phyloP scores from a whole-genome alignment of 2,329 filamentous ascomycete species.

The Cladosporium sp. region DNA sequence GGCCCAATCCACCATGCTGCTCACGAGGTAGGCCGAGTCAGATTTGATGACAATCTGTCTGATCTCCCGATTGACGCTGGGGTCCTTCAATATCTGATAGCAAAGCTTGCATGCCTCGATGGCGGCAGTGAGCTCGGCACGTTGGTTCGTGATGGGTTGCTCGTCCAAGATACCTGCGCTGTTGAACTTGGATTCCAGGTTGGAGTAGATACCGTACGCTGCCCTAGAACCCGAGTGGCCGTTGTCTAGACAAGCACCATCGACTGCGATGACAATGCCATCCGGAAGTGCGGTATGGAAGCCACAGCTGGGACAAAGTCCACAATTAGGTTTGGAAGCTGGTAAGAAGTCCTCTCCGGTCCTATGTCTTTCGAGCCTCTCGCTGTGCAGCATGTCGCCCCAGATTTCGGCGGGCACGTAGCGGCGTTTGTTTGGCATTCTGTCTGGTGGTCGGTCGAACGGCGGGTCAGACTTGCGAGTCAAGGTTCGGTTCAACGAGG shows the following conservation, averaged over 20 bases:
- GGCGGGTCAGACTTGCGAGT: too few relatives aligned
- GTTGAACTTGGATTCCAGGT: neutral
- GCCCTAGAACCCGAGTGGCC: slow-evolving; percentile 22
- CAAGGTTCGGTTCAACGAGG: too few relatives aligned
- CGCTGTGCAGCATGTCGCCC: neutral
- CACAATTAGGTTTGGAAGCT: neutral
- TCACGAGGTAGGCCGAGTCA: slow-evolving; percentile 38
- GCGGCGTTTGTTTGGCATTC: neutral
- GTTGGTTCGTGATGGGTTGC: slow-evolving; percentile 22
- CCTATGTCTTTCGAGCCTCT: neutral
- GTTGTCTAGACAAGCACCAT: slow-evolving; percentile 30
- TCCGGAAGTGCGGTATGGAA: slow-evolving; percentile 24
- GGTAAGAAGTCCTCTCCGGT: neutral
- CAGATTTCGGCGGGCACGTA: neutral
- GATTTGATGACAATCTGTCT: slow-evolving; percentile 32
- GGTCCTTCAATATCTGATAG: slow-evolving; percentile 12
- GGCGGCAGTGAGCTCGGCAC: slow-evolving; percentile 26
- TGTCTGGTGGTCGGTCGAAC: neutral
- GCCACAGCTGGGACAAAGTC: neutral
- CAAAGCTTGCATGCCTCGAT: slow-evolving; percentile 23
- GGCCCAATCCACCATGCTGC: slow-evolving; percentile 35
- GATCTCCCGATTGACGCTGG: neutral
- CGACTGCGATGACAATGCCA: slow-evolving; percentile 29
- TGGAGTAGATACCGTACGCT: slow-evolving; percentile 28
- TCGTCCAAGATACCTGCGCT: slow-evolving; percentile 20